phyloP scores from a whole-genome alignment of 768 basidiomycete species.

The Asterophora parasitica region DNA sequence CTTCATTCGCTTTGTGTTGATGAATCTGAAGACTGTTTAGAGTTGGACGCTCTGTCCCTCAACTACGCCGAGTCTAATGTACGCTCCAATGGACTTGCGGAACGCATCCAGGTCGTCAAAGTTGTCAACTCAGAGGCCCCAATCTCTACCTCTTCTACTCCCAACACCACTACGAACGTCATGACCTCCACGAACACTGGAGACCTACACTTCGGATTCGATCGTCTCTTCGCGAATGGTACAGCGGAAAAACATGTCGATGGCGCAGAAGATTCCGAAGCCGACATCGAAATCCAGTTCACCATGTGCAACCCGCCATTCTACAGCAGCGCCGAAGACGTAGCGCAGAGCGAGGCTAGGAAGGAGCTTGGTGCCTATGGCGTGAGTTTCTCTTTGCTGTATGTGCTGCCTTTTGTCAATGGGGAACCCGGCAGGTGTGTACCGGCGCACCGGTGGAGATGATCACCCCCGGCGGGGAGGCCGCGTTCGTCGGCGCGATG shows the following conservation, averaged over 20 bases:
- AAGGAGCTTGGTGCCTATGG: slow-evolving; percentile 71
- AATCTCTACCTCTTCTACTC: too few species aligned
- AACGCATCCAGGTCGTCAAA: slow-evolving; percentile 45
- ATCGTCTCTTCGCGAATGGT: slow-evolving; percentile 7
- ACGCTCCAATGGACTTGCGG: slow-evolving; percentile 44
- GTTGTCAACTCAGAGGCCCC: background rate
- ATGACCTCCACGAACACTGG: background rate
- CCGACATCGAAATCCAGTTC: slow-evolving; percentile 61
- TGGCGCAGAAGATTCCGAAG: slow-evolving; percentile 29
- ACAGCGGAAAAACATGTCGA: background rate
- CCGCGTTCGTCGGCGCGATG: slow-evolving; percentile 71
- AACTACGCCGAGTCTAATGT: slow-evolving; percentile 55
- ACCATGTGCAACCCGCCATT: slow-evolving; percentile 98
- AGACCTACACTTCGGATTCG: slow-evolving; percentile 12
- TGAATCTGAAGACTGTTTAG: slow-evolving; percentile 29
- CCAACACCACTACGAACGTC: too few species aligned
- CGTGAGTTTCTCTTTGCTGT: slow-evolving; percentile 35
- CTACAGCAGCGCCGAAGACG: slow-evolving; percentile 72
- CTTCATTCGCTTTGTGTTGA: background rate
- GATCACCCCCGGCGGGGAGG: slow-evolving; percentile 87
- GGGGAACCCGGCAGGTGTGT: slow-evolving; percentile 58
- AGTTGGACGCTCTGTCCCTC: slow-evolving; percentile 66
- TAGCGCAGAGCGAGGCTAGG: slow-evolving; percentile 46
- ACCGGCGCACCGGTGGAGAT: slow-evolving; percentile 86
- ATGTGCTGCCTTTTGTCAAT: background rate